Conservation (phyloP, 2,329 filamentous ascomycete genomes). For the Fusarium miscanthi region DNA sequence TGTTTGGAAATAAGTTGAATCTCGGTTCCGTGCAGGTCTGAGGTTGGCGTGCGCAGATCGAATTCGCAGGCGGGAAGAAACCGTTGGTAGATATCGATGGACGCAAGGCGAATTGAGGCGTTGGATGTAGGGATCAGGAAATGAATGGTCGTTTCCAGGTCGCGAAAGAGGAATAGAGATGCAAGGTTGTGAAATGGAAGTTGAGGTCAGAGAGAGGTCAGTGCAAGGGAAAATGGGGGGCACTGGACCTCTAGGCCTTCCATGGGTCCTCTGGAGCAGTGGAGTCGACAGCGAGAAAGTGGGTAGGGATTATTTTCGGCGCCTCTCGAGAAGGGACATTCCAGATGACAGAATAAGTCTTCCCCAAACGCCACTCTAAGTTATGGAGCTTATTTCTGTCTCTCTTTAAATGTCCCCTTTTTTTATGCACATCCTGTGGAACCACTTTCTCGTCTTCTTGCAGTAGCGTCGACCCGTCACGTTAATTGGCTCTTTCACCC, state of each 20-base stretch:
- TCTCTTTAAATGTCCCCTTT: constrained; percentile 11
- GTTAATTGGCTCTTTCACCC: constrained; percentile 20
- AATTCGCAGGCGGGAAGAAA: constrained; percentile 6
- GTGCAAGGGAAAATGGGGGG: constrained; percentile 15
- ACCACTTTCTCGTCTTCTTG: background rate
- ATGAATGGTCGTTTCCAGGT: background rate
- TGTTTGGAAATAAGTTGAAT: constrained; percentile 20
- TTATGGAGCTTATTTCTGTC: background rate
- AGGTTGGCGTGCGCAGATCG: constrained; percentile 27
- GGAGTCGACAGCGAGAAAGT: constrained; percentile 12
- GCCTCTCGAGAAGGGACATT: background rate
- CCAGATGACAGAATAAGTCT: background rate
- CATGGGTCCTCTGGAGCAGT: background rate
- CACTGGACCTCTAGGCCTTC: background rate
- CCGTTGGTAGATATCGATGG: background rate
- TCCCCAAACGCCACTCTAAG: fast-evolving
- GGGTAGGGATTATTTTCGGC: background rate
- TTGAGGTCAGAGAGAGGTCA: constrained; percentile 20
- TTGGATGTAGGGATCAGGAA: background rate
- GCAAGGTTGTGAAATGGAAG: background rate
- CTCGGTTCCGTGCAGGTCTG: constrained; percentile 30
- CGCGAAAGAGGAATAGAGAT: constrained; percentile 16
- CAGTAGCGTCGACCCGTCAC: background rate
- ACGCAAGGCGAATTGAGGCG: background rate
- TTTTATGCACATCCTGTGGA: constrained; percentile 7